Evolutionary conservation across 2,329 filamentous ascomycete genomes (phyloP), one percentile per base, ranked within the genome.

Genomic region (Ophiosphaerella narmari): DNA sequence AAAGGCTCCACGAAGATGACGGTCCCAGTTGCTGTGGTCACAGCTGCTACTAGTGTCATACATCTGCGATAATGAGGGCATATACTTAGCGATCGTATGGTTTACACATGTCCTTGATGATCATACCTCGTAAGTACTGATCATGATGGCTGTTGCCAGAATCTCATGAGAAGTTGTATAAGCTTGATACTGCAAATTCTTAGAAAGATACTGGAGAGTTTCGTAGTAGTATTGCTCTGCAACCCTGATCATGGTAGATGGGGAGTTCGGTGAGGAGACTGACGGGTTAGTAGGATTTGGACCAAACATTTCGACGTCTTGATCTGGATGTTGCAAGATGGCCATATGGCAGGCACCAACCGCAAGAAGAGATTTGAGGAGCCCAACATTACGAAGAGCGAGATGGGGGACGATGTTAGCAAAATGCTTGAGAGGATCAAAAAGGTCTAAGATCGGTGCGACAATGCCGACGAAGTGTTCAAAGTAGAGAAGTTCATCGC

Each of bases 1-100:
- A 55, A 86, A 87, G 0, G 86, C 82, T 1, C 84, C 84, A 60
- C 85, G 82, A 0, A 87, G 71, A 59, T 87, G 84, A 1, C 82
- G 74, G 54, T 86, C 81, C 84, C 85, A 87, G 43, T 77, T 78
- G 68, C 80, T 66, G 23, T 68, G 59, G 40, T 62, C 59, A 12
- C 59, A 57, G 34, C 49, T 62, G 23, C 78, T 76, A 2, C 78
- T 78, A 8, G 78, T 81, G 39, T 83, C 81, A 13, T 86, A 78
- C 84, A 86, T 87, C 38, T 46, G 16, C 1, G 11, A 31, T 14
- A 24, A 26, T 11, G n/a, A 21, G 18, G 18, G 18, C 18, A 5
- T 21, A 21, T 21, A 21, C 18, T 21, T 21, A 21, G 18, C 18
- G 18, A 4, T 21, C 18, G 18, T 21, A 21, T 21, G 18, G 18